Evolutionary conservation across 1,139 yeast genomes (phyloP).

Genomic region (Sugiyamaella grinbergsii): DNA sequence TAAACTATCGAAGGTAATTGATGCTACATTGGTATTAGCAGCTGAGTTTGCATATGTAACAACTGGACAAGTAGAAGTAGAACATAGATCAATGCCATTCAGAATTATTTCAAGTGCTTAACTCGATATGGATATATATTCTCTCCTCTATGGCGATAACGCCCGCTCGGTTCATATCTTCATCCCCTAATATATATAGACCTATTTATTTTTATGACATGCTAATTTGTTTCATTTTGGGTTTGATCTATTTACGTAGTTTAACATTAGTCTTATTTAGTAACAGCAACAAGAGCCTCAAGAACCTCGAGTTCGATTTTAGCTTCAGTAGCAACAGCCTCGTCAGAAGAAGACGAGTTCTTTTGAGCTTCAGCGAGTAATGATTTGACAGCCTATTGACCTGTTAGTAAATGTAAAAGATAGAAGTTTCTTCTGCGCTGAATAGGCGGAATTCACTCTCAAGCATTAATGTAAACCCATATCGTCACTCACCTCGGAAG

Average conservation of each 20-base stretch:
- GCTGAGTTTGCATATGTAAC: not conserved
- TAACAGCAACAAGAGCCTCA: conserved; percentile 88
- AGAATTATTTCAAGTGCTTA: not conserved
- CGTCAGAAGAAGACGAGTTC: conserved; percentile 80
- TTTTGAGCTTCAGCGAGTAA: conserved; percentile 94
- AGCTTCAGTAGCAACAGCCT: conserved; percentile 90
- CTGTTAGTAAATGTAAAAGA: conserved; percentile 7
- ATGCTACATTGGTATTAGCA: not conserved
- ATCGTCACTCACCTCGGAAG: conserved; percentile 51
- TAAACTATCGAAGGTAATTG: not conserved
- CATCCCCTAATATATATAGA: not conserved
- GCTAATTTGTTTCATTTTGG: conserved; percentile 12
- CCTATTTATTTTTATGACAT: conserved; percentile 6
- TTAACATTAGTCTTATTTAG: conserved; percentile 55
- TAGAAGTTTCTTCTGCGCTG: too few relatives aligned
- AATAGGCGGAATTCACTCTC: too few relatives aligned
- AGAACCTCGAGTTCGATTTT: conserved; percentile 93
- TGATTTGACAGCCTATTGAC: conserved; percentile 60
- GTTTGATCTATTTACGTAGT: conserved; percentile 11
- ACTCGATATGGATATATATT: not conserved
- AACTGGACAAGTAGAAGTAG: too few relatives aligned
- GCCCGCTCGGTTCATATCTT: too few relatives aligned
- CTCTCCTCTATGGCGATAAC: too few relatives aligned
- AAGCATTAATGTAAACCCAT: not conserved
- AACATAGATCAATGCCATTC: too few relatives aligned